phyloP scores from a whole-genome alignment of 306 rosid genomes.

The Senna tora region DNA sequence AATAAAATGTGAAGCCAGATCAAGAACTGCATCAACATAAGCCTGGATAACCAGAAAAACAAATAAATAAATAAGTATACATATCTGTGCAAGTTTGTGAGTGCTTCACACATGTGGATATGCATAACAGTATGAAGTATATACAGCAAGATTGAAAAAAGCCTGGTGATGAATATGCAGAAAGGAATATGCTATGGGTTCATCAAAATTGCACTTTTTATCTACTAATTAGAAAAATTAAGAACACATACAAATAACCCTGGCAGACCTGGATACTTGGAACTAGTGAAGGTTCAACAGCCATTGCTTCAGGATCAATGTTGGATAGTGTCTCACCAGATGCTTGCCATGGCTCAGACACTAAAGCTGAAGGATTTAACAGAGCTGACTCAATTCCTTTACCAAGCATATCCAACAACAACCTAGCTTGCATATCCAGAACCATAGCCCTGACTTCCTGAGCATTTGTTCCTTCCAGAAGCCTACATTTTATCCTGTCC shows the following conservation, averaged over 20 bases:
- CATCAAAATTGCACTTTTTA: neutral
- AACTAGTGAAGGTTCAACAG: conserved; percentile 82
- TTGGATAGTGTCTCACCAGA: conserved; percentile 71
- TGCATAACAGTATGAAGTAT: conserved; percentile 12
- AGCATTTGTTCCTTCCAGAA: conserved; percentile 92
- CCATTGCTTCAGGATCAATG: conserved; percentile 92
- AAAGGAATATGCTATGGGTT: conserved; percentile 6
- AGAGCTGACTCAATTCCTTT: conserved; percentile 97
- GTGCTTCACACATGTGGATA: conserved; percentile 1
- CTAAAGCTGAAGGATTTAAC: conserved; percentile 82
- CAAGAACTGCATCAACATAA: conserved; percentile 95
- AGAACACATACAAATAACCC: conserved; percentile 27
- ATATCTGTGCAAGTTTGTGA: conserved; percentile 5
- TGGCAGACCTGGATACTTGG: conserved; percentile 77
- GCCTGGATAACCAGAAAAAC: conserved; percentile 68
- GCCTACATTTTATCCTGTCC: conserved; percentile 97
- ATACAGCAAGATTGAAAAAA: conserved; percentile 24
- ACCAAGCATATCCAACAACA: conserved; percentile 98
- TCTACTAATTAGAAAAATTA: conserved; percentile 18
- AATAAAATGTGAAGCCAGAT: conserved; percentile 97
- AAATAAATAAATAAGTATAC: conserved; percentile 27
- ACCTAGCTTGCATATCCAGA: conserved; percentile 98
- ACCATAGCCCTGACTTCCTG: conserved; percentile 99
- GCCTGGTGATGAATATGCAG: conserved; percentile 2
- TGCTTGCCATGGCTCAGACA: conserved; percentile 90